Percentiles rank a stretch among this genome's conserved stretches.
These are phyloP conservation scores for Daldinia sp. DNA, from an alignment of 2,329 filamentous ascomycete species.

Conservation along the genomic window DNA sequence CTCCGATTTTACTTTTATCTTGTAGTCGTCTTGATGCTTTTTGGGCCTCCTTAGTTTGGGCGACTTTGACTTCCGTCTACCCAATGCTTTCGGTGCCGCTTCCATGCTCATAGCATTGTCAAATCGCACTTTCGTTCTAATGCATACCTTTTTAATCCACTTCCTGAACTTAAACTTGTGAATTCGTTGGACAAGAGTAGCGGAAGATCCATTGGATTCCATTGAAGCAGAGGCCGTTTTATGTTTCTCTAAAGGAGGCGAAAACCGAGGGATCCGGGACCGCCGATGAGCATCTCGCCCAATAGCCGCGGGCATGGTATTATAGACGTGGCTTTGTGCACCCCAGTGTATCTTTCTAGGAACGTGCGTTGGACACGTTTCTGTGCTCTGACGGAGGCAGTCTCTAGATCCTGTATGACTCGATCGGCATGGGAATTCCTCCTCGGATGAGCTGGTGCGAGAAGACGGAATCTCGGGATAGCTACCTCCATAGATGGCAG, in stretches of 20 bases:
- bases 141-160: conserved; percentile 39
- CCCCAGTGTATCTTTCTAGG: conserved; percentile 10
- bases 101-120: conserved; percentile 25
- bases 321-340: conserved; percentile 5
- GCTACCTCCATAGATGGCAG: conserved; percentile 33
- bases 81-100: neutral
- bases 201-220: conserved; percentile 23
- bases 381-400: conserved; percentile 23
- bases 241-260: neutral
- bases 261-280: neutral
- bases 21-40: neutral
- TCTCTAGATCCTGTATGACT: conserved; percentile 28
- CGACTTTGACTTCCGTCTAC: conserved; percentile 4
- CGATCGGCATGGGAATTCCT: conserved; percentile 12
- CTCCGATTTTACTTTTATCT: conserved; percentile 12
- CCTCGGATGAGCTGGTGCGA: conserved; percentile 20
- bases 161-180: conserved; percentile 38
- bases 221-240: conserved; percentile 4
- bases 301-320: conserved; percentile 23
- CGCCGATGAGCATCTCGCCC: neutral
- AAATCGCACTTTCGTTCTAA: conserved; percentile 38
- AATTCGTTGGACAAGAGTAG: conserved; percentile 26
- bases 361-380: conserved; percentile 18
- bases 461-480: conserved; percentile 22
- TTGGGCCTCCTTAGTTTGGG: conserved; percentile 20